Conservation (phyloP, 2,329 filamentous ascomycete species). For the Alternaria incomplexa region DNA sequence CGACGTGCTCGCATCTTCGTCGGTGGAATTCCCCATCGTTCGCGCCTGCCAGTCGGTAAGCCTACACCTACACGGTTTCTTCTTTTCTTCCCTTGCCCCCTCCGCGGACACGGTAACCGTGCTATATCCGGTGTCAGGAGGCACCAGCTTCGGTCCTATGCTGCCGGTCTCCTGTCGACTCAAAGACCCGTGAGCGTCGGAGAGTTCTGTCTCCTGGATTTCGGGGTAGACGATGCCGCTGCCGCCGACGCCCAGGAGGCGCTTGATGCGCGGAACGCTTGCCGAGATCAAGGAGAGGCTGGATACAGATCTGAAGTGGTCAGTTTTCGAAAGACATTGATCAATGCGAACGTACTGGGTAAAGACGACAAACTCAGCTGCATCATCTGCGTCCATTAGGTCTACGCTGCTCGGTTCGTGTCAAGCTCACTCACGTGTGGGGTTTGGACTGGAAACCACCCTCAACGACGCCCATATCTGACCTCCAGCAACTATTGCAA, state of each 20-base stretch:
- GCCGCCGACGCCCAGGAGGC: conserved; percentile 18
- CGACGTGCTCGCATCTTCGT: conserved; percentile 30
- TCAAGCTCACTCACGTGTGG: conserved; percentile 13
- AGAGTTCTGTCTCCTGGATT: conserved; percentile 23
- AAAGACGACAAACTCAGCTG: conserved; percentile 17
- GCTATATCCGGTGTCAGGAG: conserved; percentile 14
- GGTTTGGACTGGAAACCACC: conserved; percentile 10
- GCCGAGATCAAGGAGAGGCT: conserved; percentile 26
- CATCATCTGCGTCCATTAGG: conserved; percentile 18
- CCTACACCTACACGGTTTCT: conserved; percentile 15
- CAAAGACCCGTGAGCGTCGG: background rate
- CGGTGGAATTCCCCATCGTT: conserved; percentile 15
- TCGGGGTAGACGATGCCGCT: conserved; percentile 18
- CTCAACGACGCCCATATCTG: conserved; percentile 21
- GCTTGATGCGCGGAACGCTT: conserved; percentile 26
- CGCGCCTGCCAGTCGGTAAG: conserved; percentile 7
- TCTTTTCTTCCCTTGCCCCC: conserved; percentile 9
- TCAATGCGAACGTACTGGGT: conserved; percentile 16
- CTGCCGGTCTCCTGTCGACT: conserved; percentile 2
- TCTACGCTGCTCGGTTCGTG: background rate
- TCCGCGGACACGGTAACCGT: conserved; percentile 21
- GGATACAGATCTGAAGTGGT: conserved; percentile 17
- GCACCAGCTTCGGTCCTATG: conserved; percentile 15
- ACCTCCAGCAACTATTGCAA: conserved; percentile 16
- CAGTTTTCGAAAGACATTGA: background rate